Evolutionary conservation across 805 yeast species (phyloP).

Genomic region (Debaryomyces tyrocola): DNA sequence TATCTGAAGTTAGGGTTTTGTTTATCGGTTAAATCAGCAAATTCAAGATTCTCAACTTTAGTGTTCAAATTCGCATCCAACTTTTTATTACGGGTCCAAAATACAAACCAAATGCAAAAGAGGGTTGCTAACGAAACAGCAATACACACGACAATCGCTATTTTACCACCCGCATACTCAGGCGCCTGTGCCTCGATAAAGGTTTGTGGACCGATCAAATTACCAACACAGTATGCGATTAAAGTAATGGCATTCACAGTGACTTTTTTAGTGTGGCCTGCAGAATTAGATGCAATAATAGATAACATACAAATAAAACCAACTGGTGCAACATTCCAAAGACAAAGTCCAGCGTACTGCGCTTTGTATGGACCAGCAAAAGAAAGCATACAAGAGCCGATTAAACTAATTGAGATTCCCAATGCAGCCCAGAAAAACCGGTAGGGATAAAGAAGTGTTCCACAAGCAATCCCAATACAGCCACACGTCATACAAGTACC

Average conservation of each 20-base stretch:
- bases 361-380: too few species aligned
- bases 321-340: slow-evolving; percentile 26
- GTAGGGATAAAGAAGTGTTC: slow-evolving; percentile 7
- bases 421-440: slow-evolving; percentile 29
- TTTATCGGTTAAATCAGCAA: slow-evolving; percentile 53
- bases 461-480: slow-evolving; percentile 16
- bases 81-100: too few species aligned
- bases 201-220: slow-evolving; percentile 55
- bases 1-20: slow-evolving; percentile 53
- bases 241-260: slow-evolving; percentile 46
- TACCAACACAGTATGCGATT: slow-evolving; percentile 54
- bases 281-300: slow-evolving; percentile 46
- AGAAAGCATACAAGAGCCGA: too few species aligned
- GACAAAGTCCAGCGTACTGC: slow-evolving; percentile 8
- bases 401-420: slow-evolving; percentile 12
- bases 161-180: slow-evolving; percentile 39
- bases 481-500: slow-evolving; percentile 36
- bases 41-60: slow-evolving; percentile 40
- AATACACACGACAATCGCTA: slow-evolving; percentile 36
- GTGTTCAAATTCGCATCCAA: too few species aligned
- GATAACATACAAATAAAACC: slow-evolving; percentile 31
- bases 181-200: slow-evolving; percentile 47
- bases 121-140: too few species aligned
- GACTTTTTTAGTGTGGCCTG: slow-evolving; percentile 59
- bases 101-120: too few species aligned